Conservation (phyloP, 176 grass and related monocot genomes). For the Hsuehochloa calcarea region DNA sequence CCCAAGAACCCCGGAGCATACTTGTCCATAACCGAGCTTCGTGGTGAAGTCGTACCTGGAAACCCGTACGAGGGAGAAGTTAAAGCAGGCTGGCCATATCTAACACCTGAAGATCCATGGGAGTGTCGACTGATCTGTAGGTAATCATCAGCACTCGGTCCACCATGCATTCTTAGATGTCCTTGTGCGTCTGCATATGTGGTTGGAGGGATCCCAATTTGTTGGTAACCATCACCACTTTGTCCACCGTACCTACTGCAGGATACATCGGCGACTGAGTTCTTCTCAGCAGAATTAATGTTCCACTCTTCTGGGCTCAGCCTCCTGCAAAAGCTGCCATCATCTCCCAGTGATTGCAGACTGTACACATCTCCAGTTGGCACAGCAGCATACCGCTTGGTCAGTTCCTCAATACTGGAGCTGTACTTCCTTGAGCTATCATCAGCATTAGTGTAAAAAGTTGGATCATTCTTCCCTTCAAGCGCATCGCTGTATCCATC, state of each 20-base stretch:
- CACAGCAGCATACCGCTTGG: background rate
- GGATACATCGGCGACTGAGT: background rate
- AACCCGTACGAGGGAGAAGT: slow-evolving; percentile 36
- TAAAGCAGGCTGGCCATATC: slow-evolving; percentile 23
- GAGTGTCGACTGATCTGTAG: background rate
- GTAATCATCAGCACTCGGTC: slow-evolving; percentile 19
- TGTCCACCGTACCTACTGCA: background rate
- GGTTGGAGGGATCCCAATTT: background rate
- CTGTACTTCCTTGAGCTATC: slow-evolving; percentile 28
- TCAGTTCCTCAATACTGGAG: slow-evolving; percentile 21
- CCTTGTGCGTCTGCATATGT: background rate
- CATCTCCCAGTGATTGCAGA: slow-evolving; percentile 23
- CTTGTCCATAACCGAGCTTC: slow-evolving; percentile 51
- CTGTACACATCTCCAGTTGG: background rate
- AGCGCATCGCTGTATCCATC: background rate
- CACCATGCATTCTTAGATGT: slow-evolving; percentile 14
- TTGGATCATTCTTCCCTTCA: background rate
- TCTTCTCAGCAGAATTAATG: background rate
- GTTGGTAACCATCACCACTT: slow-evolving; percentile 6
- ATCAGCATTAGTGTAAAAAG: background rate
- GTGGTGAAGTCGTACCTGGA: slow-evolving; percentile 5
- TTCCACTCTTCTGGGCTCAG: slow-evolving; percentile 11
- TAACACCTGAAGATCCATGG: slow-evolving; percentile 36
- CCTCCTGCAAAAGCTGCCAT: background rate
- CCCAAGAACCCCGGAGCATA: slow-evolving; percentile 45